Base-by-base conservation (phyloP, 2,329 filamentous ascomycete genomes). In the Cladophialophora psammophila region DNA sequence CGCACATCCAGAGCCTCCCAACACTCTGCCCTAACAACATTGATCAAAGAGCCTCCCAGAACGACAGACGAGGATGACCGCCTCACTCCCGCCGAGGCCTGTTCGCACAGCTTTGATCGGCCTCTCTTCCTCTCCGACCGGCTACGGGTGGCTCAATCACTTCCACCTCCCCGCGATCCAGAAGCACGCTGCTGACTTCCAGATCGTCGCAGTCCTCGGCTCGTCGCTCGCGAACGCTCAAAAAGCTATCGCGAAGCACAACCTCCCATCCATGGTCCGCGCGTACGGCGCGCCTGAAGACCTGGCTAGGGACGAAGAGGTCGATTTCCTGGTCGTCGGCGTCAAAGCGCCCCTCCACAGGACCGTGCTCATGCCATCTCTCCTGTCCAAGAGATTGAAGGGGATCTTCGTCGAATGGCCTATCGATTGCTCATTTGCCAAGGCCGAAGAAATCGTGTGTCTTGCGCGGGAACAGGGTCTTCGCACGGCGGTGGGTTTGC, bases 341-440 rank as follows among this genome's bases (percentile, higher is more conserved):
- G 53, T 56, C 31, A 56, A 56, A 15, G 53, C 32, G 34, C 34
- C 53, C 5, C 53, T 56, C 3, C 53, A 56, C 34, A 8, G 53
- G 3, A 12, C 26, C 8, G 53, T 56, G 53, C 26, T 56, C n/a
- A 18, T 56, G 32, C 53, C 53, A 10, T 34, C 26, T 5, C 53
- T 56, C 3, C 32, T 34, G 15, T 9, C n/a, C 3, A n/a, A 34
- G 12, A 56, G 34, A 18, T 8, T 56, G 12, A 56, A 56, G 53
- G 53, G 53, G 15, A 10, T 56, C 6, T 56, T 56, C 15, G 53
- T 56, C 9, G 53, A 56, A 15, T 56, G 53, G 53, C 53, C 53
- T 4, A 36, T 56, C 53, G 53, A n/a, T 6, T 7, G 9, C 5
- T 56, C 53, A 6, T 15, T 38, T 10, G 53, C 53, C 32, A n/a